These are phyloP conservation scores for Steccherinum ochraceum DNA, from an alignment of 768 basidiomycete species.

Conservation along the genomic window DNA sequence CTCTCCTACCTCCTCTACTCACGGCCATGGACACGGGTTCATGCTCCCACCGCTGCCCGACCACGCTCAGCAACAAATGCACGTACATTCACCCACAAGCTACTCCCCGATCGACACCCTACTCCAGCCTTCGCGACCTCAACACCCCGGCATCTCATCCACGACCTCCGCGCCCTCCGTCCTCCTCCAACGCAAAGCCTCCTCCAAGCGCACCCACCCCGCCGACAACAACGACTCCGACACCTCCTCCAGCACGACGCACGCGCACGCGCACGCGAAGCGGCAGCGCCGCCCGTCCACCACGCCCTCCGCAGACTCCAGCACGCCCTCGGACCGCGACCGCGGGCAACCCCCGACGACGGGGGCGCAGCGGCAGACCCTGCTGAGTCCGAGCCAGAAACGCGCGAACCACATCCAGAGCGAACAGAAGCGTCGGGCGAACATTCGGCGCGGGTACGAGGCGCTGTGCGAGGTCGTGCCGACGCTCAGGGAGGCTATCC, in stretches of 20 bases:
- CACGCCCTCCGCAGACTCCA: constrained; percentile 9
- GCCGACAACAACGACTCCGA: constrained; percentile 7
- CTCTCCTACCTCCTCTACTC: constrained; percentile 1
- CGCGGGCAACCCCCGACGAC: constrained; percentile 12
- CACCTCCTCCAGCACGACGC: constrained; percentile 3
- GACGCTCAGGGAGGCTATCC: constrained; percentile 72
- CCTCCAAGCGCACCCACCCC: constrained; percentile 8
- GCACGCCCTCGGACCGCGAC: constrained; percentile 1
- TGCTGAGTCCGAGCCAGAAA: constrained; percentile 81
- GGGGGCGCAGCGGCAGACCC: constrained; percentile 24
- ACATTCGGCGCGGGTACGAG: constrained; percentile 86
- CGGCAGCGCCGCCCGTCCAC: constrained; percentile 4
- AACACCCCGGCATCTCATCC: neutral
- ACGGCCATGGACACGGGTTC: neutral
- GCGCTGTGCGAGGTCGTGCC: constrained; percentile 82
- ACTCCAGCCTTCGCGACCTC: neutral
- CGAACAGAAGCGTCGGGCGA: constrained; percentile 90
- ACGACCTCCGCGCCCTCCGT: constrained; percentile 6
- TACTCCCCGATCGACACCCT: neutral
- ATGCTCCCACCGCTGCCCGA: neutral
- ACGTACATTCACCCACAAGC: neutral
- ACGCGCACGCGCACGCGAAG: neutral
- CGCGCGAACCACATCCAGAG: constrained; percentile 92
- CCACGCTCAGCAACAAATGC: neutral
- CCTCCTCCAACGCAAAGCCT: neutral